Conservation (phyloP, 352 stramenopile species). For the Globisporangium cylindrosporum region DNA sequence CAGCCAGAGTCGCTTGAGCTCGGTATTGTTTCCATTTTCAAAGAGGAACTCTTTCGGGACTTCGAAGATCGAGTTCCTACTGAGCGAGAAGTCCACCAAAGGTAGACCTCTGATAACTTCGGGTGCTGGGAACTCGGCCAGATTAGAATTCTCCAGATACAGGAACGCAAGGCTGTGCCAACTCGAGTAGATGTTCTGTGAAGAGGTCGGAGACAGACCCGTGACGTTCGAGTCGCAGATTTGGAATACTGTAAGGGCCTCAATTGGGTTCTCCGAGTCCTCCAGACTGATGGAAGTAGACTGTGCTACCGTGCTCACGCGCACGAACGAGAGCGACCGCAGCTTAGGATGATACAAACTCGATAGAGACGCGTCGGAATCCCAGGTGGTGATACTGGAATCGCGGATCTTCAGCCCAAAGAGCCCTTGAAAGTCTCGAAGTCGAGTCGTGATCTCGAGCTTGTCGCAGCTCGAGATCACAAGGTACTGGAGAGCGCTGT, state of each 20-base stretch:
- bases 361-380: not conserved
- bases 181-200: not conserved
- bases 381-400: constrained; percentile 3
- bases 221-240: not conserved
- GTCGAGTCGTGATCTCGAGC: not conserved
- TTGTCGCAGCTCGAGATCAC: constrained; percentile 8
- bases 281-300: not conserved
- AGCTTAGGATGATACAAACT: not conserved
- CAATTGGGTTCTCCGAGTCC: not conserved
- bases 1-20: constrained; percentile 7
- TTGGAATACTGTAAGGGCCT: not conserved
- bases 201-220: not conserved
- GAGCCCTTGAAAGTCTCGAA: constrained; percentile 7
- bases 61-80: not conserved
- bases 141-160: not conserved
- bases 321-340: constrained; percentile 1
- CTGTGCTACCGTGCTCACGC: not conserved
- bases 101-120: not conserved
- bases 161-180: constrained; percentile 5
- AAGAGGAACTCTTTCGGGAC: constrained; percentile 11
- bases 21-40: not conserved
- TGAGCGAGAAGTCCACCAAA: constrained; percentile 2
- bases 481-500: not conserved
- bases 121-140: not conserved
- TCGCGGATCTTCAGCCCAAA: constrained; percentile 1